These are phyloP conservation scores for Cronartium ribicola DNA, from an alignment of 1,284 basidiomycete species.

Conservation along the genomic window DNA sequence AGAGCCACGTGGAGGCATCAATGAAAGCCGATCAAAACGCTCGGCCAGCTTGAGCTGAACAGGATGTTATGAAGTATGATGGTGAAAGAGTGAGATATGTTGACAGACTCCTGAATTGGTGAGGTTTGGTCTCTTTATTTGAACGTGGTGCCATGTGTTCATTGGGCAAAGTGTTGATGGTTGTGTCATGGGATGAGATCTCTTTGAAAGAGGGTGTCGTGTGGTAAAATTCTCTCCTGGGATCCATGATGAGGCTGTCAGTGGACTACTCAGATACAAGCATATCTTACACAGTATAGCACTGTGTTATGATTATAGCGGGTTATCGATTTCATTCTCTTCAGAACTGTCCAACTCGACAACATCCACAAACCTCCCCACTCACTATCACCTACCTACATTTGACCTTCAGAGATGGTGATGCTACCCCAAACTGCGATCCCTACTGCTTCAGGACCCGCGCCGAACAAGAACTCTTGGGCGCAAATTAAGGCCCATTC, in stretches of 20 bases:
- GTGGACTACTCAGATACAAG: too few relatives aligned
- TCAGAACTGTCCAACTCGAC: too few relatives aligned
- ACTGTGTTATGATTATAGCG: too few relatives aligned
- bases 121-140: constrained; percentile 27
- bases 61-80: not conserved
- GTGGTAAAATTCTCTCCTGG: too few relatives aligned
- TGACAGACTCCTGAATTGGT: constrained; percentile 37
- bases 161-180: too few relatives aligned
- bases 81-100: not conserved
- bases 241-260: too few relatives aligned
- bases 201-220: too few relatives aligned
- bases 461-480: not conserved
- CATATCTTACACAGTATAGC: too few relatives aligned
- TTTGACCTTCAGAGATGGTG: not conserved
- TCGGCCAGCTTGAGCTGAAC: not conserved
- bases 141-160: constrained; percentile 24
- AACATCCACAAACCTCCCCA: too few relatives aligned
- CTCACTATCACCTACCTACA: too few relatives aligned
- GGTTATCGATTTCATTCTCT: too few relatives aligned
- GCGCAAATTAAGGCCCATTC: not conserved
- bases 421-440: constrained; percentile 1
- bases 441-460: not conserved
- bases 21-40: not conserved
- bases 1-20: not conserved
- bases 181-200: too few relatives aligned